Base-by-base conservation (phyloP, 192 early-diverging fungal genomes). In the Dimargaris cristalligena region DNA sequence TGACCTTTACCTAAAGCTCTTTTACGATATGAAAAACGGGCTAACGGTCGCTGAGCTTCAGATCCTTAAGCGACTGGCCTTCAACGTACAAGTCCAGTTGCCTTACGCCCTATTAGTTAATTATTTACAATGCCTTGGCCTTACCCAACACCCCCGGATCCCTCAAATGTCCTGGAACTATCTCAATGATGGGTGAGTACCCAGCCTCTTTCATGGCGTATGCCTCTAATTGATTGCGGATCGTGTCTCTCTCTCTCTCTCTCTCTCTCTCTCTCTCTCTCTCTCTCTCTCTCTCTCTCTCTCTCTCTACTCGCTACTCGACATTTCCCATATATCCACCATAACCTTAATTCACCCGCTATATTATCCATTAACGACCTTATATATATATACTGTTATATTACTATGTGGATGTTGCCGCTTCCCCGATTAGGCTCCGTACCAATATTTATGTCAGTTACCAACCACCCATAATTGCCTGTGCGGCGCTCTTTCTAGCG, bases 71-170 rank as follows among this genome's bases (percentile, higher is more conserved):
- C 78, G 79, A 33, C 76, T 99, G 8, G 91, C 84, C 10, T 99
- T 99, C 67, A 89, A 94, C 65, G 91, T 97, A 4, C 91, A 95
- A 61, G 94, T 97, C 1, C 86, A 94, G 68, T 79, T 91, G 16
- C 92, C 96, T n/a, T 92, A 99, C 67, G 87, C 86, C 22, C 79
- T 91, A 52, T 83, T 99, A 81, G 80, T 95, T 59, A 94, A 94
- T 62, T 99, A 93, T 67, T 63, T 97, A 64, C 81, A 81, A 38
- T 79, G 84, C 28, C 71, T 99, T 38, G 85, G 81, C 30, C 61
- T 93, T 45, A 80, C 78, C 8, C 81, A 81, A 11, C 81, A 94
- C 61, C 74, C 80, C 13, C 73, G 62, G 11, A 67, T 99, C n/a
- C 78, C 85, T 6, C 90, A 92, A 61, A 72, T 76, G 26, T 88